A percentile compares a stretch with the other conserved stretches of the same genome.
phyloP scores from a whole-genome alignment of 2,329 filamentous ascomycete genomes.

The Leptographium radiaticola region DNA sequence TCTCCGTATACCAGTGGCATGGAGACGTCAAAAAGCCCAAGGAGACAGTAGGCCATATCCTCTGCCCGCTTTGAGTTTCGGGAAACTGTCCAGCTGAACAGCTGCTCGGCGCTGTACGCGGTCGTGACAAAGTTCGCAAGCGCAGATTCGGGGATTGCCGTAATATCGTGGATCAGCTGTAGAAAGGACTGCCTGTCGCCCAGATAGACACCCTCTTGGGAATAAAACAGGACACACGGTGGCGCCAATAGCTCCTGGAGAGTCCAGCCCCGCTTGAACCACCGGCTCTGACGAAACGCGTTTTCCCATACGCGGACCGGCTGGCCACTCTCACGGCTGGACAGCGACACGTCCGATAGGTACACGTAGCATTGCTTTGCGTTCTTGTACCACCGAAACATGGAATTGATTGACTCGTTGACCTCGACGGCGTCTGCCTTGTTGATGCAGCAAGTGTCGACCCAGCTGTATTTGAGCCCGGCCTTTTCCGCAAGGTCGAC shows the following conservation, averaged over 20 bases:
- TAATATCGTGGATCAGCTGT: not conserved
- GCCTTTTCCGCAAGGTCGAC: not conserved
- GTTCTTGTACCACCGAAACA: conserved; percentile 13
- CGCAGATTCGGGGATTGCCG: not conserved
- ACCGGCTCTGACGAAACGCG: conserved; percentile 2
- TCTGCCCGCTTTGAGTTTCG: not conserved
- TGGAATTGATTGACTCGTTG: conserved; percentile 12
- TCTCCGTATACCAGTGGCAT: not conserved
- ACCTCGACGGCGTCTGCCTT: conserved; percentile 15
- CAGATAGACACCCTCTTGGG: conserved; percentile 4
- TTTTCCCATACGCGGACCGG: not conserved
- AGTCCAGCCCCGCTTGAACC: conserved; percentile 14
- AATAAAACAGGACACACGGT: conserved; percentile 6
- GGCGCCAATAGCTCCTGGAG: conserved; percentile 15
- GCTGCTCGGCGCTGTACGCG: not conserved
- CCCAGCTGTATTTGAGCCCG: conserved; percentile 11
- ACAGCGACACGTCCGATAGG: conserved; percentile 9
- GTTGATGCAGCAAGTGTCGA: conserved; percentile 15
- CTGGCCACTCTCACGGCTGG: not conserved
- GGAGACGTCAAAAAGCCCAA: not conserved
- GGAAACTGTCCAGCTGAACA: not conserved
- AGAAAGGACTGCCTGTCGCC: conserved; percentile 9
- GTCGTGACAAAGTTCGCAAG: not conserved
- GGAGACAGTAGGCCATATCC: not conserved
- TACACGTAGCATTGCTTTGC: conserved; percentile 12